phyloP scores from a whole-genome alignment of 129 eudicot genomes.

The Centella asiatica region DNA sequence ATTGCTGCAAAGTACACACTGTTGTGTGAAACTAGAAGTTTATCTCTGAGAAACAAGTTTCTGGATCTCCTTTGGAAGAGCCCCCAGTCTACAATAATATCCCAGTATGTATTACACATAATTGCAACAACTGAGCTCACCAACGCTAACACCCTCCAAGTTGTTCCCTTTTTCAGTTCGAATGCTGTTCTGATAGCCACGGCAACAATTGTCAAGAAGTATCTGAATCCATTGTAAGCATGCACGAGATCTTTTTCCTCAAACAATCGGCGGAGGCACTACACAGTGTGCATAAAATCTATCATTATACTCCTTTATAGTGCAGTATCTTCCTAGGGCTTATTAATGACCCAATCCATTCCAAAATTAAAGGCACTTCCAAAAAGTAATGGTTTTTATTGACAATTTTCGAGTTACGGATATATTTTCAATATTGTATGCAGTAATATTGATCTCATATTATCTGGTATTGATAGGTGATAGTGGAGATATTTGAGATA shows the following conservation, averaged over 20 bases:
- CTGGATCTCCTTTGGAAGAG: slow-evolving; percentile 56
- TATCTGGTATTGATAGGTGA: too few relatives aligned
- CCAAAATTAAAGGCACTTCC: too few relatives aligned
- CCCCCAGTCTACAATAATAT: slow-evolving; percentile 80
- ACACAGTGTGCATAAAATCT: slow-evolving; percentile 13
- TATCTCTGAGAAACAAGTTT: slow-evolving; percentile 52
- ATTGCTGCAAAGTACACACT: slow-evolving; percentile 56
- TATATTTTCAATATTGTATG: too few relatives aligned
- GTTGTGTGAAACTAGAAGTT: slow-evolving; percentile 44
- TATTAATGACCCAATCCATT: too few relatives aligned
- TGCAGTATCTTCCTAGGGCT: too few relatives aligned
- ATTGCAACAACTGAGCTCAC: slow-evolving; percentile 50
- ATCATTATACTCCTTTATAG: slow-evolving; percentile 2
- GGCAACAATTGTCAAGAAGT: slow-evolving; percentile 61
- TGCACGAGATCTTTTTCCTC: slow-evolving; percentile 55
- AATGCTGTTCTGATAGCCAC: slow-evolving; percentile 54
- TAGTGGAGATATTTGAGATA: too few relatives aligned
- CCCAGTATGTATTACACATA: slow-evolving; percentile 64
- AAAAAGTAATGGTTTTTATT: too few relatives aligned
- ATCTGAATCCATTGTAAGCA: slow-evolving; percentile 57
- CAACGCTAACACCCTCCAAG: slow-evolving; percentile 55
- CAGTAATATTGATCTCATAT: too few relatives aligned
- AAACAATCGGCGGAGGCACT: slow-evolving; percentile 68
- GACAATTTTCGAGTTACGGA: too few relatives aligned
- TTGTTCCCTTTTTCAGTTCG: slow-evolving; percentile 31